Conservation (phyloP, 2,329 filamentous ascomycete species). For the Geoglossum cookeanum region DNA sequence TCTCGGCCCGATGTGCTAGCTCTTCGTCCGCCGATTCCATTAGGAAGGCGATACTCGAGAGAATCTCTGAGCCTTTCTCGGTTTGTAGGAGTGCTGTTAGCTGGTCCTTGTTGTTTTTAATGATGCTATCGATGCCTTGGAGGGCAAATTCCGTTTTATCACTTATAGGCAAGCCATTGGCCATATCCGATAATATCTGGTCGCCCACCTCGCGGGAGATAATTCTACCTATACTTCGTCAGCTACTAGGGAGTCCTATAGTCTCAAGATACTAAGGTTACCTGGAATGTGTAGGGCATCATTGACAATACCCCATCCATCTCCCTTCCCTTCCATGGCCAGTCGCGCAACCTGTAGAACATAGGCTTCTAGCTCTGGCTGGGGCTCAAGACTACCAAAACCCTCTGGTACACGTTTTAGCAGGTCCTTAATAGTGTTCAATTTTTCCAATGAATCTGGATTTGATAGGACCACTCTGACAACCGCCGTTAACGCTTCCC, state of each 20-base stretch:
- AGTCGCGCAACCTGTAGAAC: conserved; percentile 13
- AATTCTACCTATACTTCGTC: not conserved
- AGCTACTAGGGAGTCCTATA: not conserved
- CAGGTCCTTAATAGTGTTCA: not conserved
- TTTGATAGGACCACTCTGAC: not conserved
- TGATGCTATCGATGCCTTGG: conserved; percentile 27
- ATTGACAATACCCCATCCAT: conserved; percentile 21
- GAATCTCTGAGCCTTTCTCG: conserved; percentile 27
- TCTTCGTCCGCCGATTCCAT: conserved; percentile 33
- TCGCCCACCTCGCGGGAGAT: conserved; percentile 7
- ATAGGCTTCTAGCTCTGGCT: conserved; percentile 3
- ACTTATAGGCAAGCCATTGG: conserved; percentile 24
- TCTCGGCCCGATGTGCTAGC: conserved; percentile 25
- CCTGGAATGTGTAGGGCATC: conserved; percentile 17
- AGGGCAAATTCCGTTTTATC: conserved; percentile 19
- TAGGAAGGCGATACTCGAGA: conserved; percentile 32
- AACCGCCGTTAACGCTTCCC: conserved; percentile 6
- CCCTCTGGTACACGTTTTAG: not conserved
- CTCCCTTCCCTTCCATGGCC: conserved; percentile 19
- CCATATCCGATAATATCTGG: conserved; percentile 19
- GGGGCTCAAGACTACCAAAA: not conserved
- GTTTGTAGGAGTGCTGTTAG: conserved; percentile 25
- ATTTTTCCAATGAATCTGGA: not conserved
- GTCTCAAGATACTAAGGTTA: not conserved
- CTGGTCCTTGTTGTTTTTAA: conserved; percentile 21